Evolutionary conservation across 2,329 filamentous ascomycete genomes (phyloP).

Genomic region (Monascus ruber): DNA sequence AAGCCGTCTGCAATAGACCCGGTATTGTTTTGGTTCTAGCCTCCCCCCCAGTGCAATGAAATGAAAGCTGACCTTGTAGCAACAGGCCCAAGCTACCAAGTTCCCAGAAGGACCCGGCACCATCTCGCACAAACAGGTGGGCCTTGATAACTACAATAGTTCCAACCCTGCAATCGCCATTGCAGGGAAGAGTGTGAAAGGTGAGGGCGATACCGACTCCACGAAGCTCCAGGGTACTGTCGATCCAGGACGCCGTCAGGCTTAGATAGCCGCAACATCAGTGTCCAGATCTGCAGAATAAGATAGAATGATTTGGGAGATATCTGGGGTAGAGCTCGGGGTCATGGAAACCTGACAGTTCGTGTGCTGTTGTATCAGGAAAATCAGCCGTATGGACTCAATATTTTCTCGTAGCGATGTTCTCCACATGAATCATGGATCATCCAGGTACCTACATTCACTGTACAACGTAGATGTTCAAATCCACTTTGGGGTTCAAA

Average conservation of each 20-base stretch:
- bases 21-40: neutral
- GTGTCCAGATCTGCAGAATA: too few species aligned
- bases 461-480: too few species aligned
- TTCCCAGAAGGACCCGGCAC: conserved; percentile 22
- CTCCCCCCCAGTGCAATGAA: too few species aligned
- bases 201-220: conserved; percentile 45
- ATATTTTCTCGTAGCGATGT: too few species aligned
- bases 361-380: too few species aligned
- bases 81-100: conserved; percentile 6
- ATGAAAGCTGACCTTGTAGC: neutral
- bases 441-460: too few species aligned
- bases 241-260: conserved; percentile 21
- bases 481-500: too few species aligned
- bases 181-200: conserved; percentile 43
- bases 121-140: conserved; percentile 43
- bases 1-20: conserved; percentile 8
- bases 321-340: too few species aligned
- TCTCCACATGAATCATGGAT: too few species aligned
- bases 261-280: neutral
- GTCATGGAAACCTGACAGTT: too few species aligned
- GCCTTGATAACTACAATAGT: conserved; percentile 41
- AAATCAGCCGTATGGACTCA: too few species aligned
- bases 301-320: too few species aligned
- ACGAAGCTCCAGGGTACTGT: conserved; percentile 44
- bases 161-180: conserved; percentile 37